Evolutionary conservation across 257 asterid species (phyloP).

Genomic region (Solanum bukasovii): DNA sequence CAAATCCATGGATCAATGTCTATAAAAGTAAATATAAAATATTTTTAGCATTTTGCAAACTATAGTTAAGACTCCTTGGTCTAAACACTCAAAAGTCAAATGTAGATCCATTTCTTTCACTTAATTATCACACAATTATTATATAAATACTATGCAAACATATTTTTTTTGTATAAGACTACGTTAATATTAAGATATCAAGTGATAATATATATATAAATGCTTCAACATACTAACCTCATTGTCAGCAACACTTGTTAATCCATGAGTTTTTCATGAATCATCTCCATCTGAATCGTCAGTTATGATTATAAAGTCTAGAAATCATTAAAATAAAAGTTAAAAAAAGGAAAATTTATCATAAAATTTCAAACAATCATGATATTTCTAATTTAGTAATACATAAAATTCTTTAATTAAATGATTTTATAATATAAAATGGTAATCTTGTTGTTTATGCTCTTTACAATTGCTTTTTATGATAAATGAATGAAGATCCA

Average conservation of each 20-base stretch:
- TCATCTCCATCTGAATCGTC: not conserved
- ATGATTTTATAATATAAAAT: too few relatives aligned
- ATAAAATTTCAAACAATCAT: not conserved
- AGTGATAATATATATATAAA: not conserved
- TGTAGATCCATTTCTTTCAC: not conserved
- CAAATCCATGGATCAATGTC: rapidly evolving
- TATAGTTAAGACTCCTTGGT: not conserved
- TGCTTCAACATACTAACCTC: not conserved
- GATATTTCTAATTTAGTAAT: too few relatives aligned
- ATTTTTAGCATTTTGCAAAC: not conserved
- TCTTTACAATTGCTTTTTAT: not conserved
- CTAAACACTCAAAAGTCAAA: not conserved
- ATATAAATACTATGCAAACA: not conserved
- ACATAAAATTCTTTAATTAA: too few relatives aligned
- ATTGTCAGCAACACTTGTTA: not conserved
- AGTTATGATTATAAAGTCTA: not conserved
- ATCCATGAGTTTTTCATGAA: not conserved
- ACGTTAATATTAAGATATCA: not conserved
- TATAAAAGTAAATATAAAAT: not conserved
- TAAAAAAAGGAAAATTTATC: not conserved
- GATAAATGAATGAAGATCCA: too few relatives aligned
- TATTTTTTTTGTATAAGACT: not conserved
- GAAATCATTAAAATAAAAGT: not conserved
- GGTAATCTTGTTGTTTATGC: not conserved
- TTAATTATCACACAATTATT: not conserved